Base-by-base conservation (phyloP, 805 yeast genomes). In the Zygotorulaspora danielsina region DNA sequence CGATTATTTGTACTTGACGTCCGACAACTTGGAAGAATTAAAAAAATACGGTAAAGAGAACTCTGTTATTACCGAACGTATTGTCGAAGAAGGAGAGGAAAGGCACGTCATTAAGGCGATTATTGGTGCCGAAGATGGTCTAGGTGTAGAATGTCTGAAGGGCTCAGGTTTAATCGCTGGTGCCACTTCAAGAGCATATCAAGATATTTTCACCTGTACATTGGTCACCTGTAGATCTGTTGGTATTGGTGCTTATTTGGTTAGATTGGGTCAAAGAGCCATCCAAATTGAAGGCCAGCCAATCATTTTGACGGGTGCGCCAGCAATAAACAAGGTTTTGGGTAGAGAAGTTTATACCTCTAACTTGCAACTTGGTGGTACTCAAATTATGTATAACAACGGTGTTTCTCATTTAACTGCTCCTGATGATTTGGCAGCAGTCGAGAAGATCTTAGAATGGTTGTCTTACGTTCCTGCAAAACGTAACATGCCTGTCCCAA, bases 91-190 rank as follows among this genome's bases (percentile, higher is more conserved):
- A 32, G 97, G 97, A 44, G 84, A 85, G 61, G 82, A 76, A 43
- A 79, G 97, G 59, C 74, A 78, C 59, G 75, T 84, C 54, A 86
- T 93, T 60, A 84, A 78, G 45, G 77, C 95, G 28, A 79, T 93
- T 54, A 76, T 93, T 61, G 97, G 97, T 70, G 79, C 84, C 43
- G 95, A 89, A 63, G 96, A 93, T 51, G 97, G 97, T 37, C 72
- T 94, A 46, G 99, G 99, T 72, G 99, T 93, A 44, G 99, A 93
- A 68, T 93, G 96, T 76, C 79, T 93, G 67, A 81, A 81, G 69
- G 99, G 99, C 27, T 90, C 97, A 39, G 99, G 97, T 70, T 74
- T 93, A 59, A 93, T 93, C 69, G 99, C 99, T 16, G 99, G 99
- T 67, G 96, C 95, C 19, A 93, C 99, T 33, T 85, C 97, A 9